Conservation (phyloP, 257 asterid genomes). For the Echites panduratus region DNA sequence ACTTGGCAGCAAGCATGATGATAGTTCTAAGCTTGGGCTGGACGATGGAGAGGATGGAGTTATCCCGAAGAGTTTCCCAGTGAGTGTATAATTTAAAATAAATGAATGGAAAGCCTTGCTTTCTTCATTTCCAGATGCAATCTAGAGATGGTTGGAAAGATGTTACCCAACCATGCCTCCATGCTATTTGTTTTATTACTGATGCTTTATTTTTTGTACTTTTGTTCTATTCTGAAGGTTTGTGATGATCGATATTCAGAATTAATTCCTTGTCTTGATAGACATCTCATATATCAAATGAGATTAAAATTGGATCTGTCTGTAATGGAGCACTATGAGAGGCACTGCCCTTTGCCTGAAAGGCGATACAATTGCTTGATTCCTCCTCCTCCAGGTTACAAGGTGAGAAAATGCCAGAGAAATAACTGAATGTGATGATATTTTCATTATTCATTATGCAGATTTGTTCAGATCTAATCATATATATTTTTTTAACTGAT, state of each 20-base stretch:
- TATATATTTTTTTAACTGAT: constrained; percentile 10
- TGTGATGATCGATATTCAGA: constrained; percentile 98
- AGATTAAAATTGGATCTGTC: constrained; percentile 87
- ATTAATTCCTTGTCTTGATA: constrained; percentile 95
- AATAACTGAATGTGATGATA: constrained; percentile 6
- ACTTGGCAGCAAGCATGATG: constrained; percentile 46
- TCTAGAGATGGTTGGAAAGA: background rate
- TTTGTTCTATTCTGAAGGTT: constrained; percentile 48
- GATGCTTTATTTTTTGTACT: constrained; percentile 6
- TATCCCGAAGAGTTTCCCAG: constrained; percentile 66
- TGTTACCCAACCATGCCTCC: background rate
- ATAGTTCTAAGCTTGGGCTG: constrained; percentile 46
- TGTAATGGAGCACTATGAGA: constrained; percentile 98
- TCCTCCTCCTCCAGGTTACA: constrained; percentile 96
- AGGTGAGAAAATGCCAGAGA: constrained; percentile 40
- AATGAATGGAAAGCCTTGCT: background rate
- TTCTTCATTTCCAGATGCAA: background rate
- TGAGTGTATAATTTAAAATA: constrained; percentile 28
- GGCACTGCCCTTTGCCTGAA: constrained; percentile 95
- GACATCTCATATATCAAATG: constrained; percentile 86
- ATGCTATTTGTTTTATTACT: constrained; percentile 8
- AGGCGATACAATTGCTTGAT: constrained; percentile 85
- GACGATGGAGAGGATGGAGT: constrained; percentile 65
- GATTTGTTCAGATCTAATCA: constrained; percentile 10
- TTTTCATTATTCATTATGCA: background rate